Evolutionary conservation across 164 flowering plant genomes (phyloP).

Genomic region (Aristolochia fimbriata): DNA sequence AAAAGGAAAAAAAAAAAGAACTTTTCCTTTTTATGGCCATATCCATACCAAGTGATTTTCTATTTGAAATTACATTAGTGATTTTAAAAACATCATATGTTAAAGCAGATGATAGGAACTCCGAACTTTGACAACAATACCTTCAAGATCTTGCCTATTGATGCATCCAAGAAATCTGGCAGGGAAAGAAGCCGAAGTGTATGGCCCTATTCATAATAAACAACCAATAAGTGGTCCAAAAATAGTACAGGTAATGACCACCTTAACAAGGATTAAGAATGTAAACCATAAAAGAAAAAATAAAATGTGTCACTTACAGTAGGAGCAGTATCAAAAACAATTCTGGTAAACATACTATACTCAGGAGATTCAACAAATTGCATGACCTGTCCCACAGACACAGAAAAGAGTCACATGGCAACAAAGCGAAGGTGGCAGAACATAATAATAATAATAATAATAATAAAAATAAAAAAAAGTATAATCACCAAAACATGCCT

Average conservation of each 20-base stretch:
- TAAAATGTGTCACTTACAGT: constrained; percentile 41
- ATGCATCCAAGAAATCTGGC: constrained; percentile 90
- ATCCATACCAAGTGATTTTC: too few species aligned
- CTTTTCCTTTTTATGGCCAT: too few species aligned
- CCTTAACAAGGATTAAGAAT: not conserved
- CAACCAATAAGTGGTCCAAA: not conserved
- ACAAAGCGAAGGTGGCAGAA: too few species aligned
- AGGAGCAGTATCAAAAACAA: constrained; percentile 95
- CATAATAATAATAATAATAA: too few species aligned
- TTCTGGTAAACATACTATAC: constrained; percentile 66
- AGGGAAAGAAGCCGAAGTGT: constrained; percentile 81
- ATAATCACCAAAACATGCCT: constrained; percentile 21
- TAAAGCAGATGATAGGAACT: too few species aligned
- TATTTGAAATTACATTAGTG: too few species aligned
- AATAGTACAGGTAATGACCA: not conserved
- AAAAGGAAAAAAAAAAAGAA: too few species aligned
- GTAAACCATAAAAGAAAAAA: not conserved
- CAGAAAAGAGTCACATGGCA: not conserved
- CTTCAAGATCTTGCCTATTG: constrained; percentile 91
- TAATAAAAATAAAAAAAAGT: not conserved
- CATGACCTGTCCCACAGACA: constrained; percentile 51
- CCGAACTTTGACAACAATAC: constrained; percentile 22
- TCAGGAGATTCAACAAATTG: constrained; percentile 84
- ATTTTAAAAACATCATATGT: too few species aligned
- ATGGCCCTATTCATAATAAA: constrained; percentile 51